Evolutionary conservation across 176 grass and related monocot species (phyloP).

Genomic region (Carex cristatella): DNA sequence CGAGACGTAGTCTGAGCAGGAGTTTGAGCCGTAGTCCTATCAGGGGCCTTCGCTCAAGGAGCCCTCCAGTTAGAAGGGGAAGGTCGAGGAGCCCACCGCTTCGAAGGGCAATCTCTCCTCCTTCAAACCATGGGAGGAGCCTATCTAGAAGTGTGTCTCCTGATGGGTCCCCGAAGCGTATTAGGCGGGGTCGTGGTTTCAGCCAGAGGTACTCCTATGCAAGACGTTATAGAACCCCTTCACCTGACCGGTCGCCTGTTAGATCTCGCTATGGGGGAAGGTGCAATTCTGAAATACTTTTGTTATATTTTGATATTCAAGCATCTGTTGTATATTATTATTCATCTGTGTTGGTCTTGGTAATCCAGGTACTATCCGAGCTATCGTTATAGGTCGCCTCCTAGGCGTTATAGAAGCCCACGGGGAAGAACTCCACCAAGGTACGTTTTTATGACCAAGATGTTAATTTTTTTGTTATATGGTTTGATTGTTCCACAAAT

Average conservation of each 20-base stretch:
- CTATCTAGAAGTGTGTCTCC: constrained; percentile 80
- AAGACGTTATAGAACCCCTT: constrained; percentile 87
- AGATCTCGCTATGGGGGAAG: constrained; percentile 68
- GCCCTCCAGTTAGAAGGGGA: constrained; percentile 52
- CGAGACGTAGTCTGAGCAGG: constrained; percentile 31
- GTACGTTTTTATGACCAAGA: constrained; percentile 19
- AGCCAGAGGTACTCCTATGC: constrained; percentile 89
- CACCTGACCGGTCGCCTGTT: constrained; percentile 58
- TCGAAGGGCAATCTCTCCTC: constrained; percentile 55
- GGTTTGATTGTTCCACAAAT: background rate
- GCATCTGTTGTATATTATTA: background rate
- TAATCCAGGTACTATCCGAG: constrained; percentile 42
- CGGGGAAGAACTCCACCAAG: constrained; percentile 70
- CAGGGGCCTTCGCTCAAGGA: constrained; percentile 22
- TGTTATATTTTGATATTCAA: background rate
- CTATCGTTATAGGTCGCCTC: constrained; percentile 63
- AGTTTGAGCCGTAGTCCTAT: constrained; percentile 35
- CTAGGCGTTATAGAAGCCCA: constrained; percentile 85
- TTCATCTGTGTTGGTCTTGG: background rate
- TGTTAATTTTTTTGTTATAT: background rate
- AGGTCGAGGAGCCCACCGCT: constrained; percentile 59
- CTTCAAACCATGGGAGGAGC: constrained; percentile 62
- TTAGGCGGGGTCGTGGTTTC: constrained; percentile 83
- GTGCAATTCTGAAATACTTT: constrained; percentile 26
- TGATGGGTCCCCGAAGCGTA: constrained; percentile 79